Evolutionary conservation across 163 green algal genomes (phyloP).

Genomic region (Smithsoniella earleae): DNA sequence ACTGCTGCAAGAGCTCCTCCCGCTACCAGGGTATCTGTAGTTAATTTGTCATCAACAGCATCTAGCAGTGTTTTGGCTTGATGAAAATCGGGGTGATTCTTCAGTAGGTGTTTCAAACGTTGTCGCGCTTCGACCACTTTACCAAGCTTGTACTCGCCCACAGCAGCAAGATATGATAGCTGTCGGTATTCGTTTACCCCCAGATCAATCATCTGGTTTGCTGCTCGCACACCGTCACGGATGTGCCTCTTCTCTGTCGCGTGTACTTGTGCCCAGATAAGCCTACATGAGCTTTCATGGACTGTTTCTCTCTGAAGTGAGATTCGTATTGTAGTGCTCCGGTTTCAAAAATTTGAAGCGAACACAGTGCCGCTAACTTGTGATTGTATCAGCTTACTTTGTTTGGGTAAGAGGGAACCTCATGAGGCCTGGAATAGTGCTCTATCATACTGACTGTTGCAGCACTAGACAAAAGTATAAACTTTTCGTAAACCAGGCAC

Average conservation of each 20-base stretch:
- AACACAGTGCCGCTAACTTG: no score
- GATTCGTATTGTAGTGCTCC: no score
- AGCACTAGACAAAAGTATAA: background rate
- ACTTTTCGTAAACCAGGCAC: no score
- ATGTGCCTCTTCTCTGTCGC: background rate
- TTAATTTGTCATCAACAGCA: conserved; percentile 22
- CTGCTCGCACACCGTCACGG: conserved; percentile 14
- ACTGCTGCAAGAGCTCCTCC: conserved; percentile 14
- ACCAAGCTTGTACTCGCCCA: conserved; percentile 25
- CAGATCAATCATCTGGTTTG: conserved; percentile 4
- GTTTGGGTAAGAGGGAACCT: no score
- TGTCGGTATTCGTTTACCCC: conserved; percentile 11
- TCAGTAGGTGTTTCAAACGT: background rate
- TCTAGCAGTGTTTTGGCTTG: conserved; percentile 5
- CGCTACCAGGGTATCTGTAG: conserved; percentile 10
- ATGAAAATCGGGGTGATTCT: conserved; percentile 3
- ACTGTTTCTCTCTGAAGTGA: no score
- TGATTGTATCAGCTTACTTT: no score
- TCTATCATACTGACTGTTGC: no score
- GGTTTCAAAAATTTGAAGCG: no score
- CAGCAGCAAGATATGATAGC: conserved; percentile 16
- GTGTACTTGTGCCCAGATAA: conserved; percentile 30
- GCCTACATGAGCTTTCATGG: background rate
- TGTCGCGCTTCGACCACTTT: conserved; percentile 1
- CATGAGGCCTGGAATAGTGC: no score